Evolutionary conservation across 768 basidiomycete species (phyloP).

Genomic region (Coprinellus micaceus): DNA sequence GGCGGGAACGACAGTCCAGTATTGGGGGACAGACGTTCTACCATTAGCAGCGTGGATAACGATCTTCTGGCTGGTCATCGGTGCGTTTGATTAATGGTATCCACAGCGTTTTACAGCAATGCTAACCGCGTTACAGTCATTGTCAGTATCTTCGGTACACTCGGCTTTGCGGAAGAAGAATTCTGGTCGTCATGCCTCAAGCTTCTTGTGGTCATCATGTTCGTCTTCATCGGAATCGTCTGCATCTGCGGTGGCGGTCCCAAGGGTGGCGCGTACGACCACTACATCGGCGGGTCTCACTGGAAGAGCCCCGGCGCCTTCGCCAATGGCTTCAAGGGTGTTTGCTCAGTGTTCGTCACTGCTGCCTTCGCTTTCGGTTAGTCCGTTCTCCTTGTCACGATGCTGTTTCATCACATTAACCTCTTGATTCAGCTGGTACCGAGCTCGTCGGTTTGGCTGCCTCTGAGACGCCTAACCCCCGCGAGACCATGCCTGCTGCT

Average conservation of each 20-base stretch:
- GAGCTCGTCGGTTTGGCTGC: conserved; percentile 46
- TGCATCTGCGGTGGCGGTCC: conserved; percentile 44
- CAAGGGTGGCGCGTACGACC: conserved; percentile 27
- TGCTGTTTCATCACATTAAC: background rate
- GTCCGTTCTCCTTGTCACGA: conserved; percentile 4
- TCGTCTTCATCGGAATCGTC: conserved; percentile 41
- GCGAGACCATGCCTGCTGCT: conserved; percentile 39
- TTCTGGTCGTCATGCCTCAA: conserved; percentile 51
- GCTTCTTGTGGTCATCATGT: conserved; percentile 42
- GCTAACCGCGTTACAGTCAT: conserved; percentile 26
- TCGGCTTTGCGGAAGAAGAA: conserved; percentile 47
- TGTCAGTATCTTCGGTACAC: conserved; percentile 39
- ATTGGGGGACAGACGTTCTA: conserved; percentile 36
- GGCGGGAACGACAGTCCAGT: conserved; percentile 41
- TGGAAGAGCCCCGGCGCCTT: conserved; percentile 41
- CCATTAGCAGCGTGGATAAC: conserved; percentile 45
- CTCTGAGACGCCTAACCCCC: conserved; percentile 44
- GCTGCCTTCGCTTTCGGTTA: conserved; percentile 41
- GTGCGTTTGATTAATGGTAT: conserved; percentile 25
- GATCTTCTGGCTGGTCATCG: conserved; percentile 39
- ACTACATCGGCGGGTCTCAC: conserved; percentile 35
- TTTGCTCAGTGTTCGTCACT: conserved; percentile 45
- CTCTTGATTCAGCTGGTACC: conserved; percentile 33
- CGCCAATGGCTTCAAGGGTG: conserved; percentile 43
- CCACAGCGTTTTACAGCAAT: too few species aligned